These are phyloP conservation scores for Lecanoromycetidae sp. DNA, from an alignment of 2,329 filamentous ascomycete species.

Conservation along the genomic window DNA sequence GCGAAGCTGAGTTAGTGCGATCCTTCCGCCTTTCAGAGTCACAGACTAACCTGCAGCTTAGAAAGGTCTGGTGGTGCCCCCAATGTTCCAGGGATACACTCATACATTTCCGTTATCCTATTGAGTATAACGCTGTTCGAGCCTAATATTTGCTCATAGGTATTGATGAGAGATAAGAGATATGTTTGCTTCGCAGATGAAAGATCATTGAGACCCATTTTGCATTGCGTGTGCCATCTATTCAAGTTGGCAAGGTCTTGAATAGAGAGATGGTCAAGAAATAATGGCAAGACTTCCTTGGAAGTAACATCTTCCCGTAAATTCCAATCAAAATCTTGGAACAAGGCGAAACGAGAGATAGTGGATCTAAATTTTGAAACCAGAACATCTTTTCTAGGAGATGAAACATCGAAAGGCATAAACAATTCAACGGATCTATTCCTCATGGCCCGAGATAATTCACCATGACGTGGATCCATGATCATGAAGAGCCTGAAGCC, in stretches of 20 bases:
- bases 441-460: slow-evolving; percentile 90
- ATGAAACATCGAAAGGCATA: slow-evolving; percentile 31
- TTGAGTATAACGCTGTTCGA: slow-evolving; percentile 5
- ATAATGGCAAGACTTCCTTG: slow-evolving; percentile 13
- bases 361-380: slow-evolving; percentile 3
- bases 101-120: slow-evolving; percentile 3
- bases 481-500: slow-evolving; percentile 90
- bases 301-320: not conserved
- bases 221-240: slow-evolving; percentile 11
- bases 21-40: not conserved
- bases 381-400: not conserved
- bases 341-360: slow-evolving; percentile 12
- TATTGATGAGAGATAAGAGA: slow-evolving; percentile 1
- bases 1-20: slow-evolving; percentile 2
- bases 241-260: slow-evolving; percentile 20
- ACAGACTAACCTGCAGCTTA: slow-evolving; percentile 16
- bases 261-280: slow-evolving; percentile 28
- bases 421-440: slow-evolving; percentile 89
- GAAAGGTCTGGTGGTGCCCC: not conserved
- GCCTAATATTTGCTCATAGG: not conserved
- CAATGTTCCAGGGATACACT: not conserved
- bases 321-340: slow-evolving; percentile 13
- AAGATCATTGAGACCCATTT: slow-evolving; percentile 8
- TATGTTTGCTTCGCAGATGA: not conserved
- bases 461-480: slow-evolving; percentile 81